phyloP scores from a whole-genome alignment of 345 rosid species.

The rapeseed (Brassica napus) region DNA sequence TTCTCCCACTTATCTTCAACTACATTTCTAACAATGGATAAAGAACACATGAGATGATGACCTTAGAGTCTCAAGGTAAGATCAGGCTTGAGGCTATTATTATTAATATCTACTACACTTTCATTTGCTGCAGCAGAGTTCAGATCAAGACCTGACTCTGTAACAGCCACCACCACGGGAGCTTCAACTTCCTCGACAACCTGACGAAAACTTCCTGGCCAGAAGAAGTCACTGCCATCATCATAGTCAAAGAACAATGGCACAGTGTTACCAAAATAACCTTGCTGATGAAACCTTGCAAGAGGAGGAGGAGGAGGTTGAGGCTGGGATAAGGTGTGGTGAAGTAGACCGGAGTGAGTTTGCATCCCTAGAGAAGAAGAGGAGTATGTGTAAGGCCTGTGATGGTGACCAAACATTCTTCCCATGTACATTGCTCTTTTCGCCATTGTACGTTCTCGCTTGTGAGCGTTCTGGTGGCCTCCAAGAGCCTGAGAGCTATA shows the following conservation, averaged over 20 bases:
- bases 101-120: constrained; percentile 34
- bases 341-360: constrained; percentile 69
- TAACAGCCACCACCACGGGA: constrained; percentile 30
- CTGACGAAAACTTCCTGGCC: constrained; percentile 96
- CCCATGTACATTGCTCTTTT: constrained; percentile 93
- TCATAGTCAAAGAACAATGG: constrained; percentile 71
- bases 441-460: constrained; percentile 90
- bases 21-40: constrained; percentile 15
- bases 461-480: constrained; percentile 98
- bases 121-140: constrained; percentile 39
- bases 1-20: constrained; percentile 27
- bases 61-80: constrained; percentile 80
- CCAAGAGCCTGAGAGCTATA: constrained; percentile 98
- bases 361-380: constrained; percentile 85
- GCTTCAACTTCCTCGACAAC: constrained; percentile 41
- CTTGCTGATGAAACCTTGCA: constrained; percentile 68
- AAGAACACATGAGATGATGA: constrained; percentile 12
- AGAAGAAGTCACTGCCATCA: constrained; percentile 50
- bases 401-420: constrained; percentile 41
- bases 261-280: constrained; percentile 50
- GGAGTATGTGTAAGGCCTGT: constrained; percentile 56
- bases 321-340: constrained; percentile 46
- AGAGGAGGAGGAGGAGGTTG: constrained; percentile 47
- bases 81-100: constrained; percentile 57
- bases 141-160: constrained; percentile 44